A percentile compares a stretch with the other conserved stretches of the same genome.
phyloP scores from a whole-genome alignment of 805 yeast genomes.

The Millerozyma miso region DNA sequence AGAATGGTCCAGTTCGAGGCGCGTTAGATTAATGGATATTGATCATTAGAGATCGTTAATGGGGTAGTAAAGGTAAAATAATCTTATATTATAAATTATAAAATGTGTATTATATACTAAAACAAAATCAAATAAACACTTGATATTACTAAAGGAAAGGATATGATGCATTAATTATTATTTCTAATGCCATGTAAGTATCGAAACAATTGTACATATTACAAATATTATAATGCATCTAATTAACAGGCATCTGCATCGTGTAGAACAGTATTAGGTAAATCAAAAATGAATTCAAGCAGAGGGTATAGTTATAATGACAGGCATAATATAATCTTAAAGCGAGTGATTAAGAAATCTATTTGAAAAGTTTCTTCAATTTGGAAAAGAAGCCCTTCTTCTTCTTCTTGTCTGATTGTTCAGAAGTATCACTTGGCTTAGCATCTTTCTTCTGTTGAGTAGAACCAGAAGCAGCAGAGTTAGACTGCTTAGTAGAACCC shows the following conservation, averaged over 20 bases:
- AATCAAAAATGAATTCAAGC: not conserved
- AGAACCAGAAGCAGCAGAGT: constrained; percentile 7
- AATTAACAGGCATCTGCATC: not conserved
- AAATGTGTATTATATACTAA: constrained; percentile 1
- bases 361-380: constrained; percentile 13
- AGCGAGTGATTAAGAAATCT: not conserved
- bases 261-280: not conserved
- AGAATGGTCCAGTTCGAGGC: constrained; percentile 72
- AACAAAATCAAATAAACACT: not conserved
- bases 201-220: not conserved
- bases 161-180: not conserved
- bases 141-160: not conserved
- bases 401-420: constrained; percentile 28
- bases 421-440: constrained; percentile 10
- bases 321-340: not conserved
- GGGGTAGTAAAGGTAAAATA: not conserved
- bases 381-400: constrained; percentile 38
- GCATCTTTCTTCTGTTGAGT: constrained; percentile 8
- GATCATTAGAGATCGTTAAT: not conserved
- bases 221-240: not conserved
- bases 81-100: not conserved
- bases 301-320: not conserved
- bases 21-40: constrained; percentile 18
- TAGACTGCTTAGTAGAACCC: constrained; percentile 5
- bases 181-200: not conserved